Base-by-base conservation (phyloP, 495 filamentous ascomycete species). In the Neurospora sublineolata region DNA sequence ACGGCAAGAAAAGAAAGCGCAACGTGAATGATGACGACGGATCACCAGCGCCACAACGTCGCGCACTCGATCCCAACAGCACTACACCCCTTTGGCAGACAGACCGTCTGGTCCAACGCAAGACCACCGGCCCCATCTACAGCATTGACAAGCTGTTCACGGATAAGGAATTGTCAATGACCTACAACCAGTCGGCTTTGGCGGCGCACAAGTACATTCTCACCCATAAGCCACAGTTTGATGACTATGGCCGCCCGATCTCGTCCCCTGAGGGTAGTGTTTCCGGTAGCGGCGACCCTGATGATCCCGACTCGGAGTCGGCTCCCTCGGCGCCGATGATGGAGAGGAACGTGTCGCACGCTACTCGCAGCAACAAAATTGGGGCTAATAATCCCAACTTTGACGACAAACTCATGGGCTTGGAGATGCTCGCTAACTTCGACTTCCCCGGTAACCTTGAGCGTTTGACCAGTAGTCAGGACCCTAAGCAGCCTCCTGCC, bases 71-170 rank as follows among this genome's bases (percentile, higher is more conserved):
- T 27, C 76, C 78, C 33, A 76, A 82, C 42, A 87, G 83, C 72
- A 84, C 82, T 36, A 90, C 87, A 36, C 86, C 85, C 12, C 85
- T 87, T 68, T 90, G 87, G 86, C 81, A 83, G 41, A 75, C 84
- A 79, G 73, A 83, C 76, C 74, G 77, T 72, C 42, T 85, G 83
- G 74, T 81, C 77, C 39, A 80, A 82, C 71, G 84, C 36, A 86
- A 85, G 74, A 74, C 80, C 40, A 79, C 79, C 0, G 83, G 82
- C 7, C 86, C 87, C 41, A 78, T 86, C 9, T 95, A 93, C 80
- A 93, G 90, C 64, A 89, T 98, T 72, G 90, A 97, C 69, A 92
- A 93, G 71, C 88, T 98, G 33, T 97, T 98, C 77, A 97, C 93
- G 0, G 94, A 97, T 73, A 97, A 94, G 82, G 94, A 98, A 80